Evolutionary conservation across 495 filamentous ascomycete genomes (phyloP).

Genomic region (Tuber borchii): DNA sequence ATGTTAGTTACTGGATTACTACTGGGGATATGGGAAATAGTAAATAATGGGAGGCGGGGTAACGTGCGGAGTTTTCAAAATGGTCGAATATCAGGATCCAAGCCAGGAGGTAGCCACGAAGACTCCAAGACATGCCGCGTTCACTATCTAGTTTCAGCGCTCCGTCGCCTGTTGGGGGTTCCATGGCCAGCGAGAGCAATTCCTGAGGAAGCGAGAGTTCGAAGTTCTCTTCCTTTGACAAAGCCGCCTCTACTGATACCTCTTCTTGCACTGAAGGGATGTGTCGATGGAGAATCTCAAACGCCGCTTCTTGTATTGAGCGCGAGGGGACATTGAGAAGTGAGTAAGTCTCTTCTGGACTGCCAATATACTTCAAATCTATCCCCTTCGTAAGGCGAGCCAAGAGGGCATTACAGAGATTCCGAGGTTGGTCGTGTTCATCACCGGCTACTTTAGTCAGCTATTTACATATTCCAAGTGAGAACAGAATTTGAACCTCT

Average conservation of each 20-base stretch:
- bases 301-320: slow-evolving; percentile 70
- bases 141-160: slow-evolving; percentile 30
- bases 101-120: slow-evolving; percentile 75
- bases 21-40: background rate
- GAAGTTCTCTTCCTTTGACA: slow-evolving; percentile 36
- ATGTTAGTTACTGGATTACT: background rate
- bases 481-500: background rate
- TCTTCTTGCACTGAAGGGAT: slow-evolving; percentile 74
- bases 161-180: slow-evolving; percentile 44
- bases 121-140: slow-evolving; percentile 48
- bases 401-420: slow-evolving; percentile 39
- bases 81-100: slow-evolving; percentile 90
- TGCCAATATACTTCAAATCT: slow-evolving; percentile 48
- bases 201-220: slow-evolving; percentile 46
- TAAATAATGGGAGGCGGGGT: background rate
- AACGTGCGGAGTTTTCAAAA: slow-evolving; percentile 62
- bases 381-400: slow-evolving; percentile 55
- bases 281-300: slow-evolving; percentile 67
- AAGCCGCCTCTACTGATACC: slow-evolving; percentile 66
- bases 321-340: slow-evolving; percentile 69
- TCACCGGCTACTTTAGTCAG: slow-evolving; percentile 40
- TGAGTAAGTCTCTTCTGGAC: slow-evolving; percentile 51
- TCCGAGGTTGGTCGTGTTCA: slow-evolving; percentile 56
- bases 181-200: slow-evolving; percentile 48
- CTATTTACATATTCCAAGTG: background rate